Conservation (phyloP, 148 eudicot species). For the Camellia sinensis region DNA sequence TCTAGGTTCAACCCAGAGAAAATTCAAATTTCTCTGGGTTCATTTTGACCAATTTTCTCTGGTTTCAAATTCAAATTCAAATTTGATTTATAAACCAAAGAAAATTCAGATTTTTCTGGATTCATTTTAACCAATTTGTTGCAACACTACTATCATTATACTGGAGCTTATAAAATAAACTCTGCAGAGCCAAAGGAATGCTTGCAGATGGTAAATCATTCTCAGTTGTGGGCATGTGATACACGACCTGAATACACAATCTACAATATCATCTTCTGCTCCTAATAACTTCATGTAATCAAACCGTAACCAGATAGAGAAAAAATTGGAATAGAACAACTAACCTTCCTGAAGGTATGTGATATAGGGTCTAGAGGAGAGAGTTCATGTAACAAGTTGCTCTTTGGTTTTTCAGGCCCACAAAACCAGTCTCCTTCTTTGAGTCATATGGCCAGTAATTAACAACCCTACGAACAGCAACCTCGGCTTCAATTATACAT, state of each 20-base stretch:
- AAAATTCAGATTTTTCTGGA: too few relatives aligned
- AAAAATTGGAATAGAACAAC: neutral
- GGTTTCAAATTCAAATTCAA: too few relatives aligned
- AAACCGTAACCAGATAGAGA: neutral
- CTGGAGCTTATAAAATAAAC: constrained; percentile 77
- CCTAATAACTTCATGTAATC: neutral
- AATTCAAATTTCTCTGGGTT: too few relatives aligned
- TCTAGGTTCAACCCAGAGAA: too few relatives aligned
- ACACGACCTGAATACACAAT: constrained; percentile 55
- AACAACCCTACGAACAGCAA: constrained; percentile 60
- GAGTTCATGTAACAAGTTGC: constrained; percentile 89
- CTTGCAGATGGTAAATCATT: constrained; percentile 73
- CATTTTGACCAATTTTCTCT: too few relatives aligned
- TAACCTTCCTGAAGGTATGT: constrained; percentile 85
- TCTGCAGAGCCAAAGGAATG: constrained; percentile 80
- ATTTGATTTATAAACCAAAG: too few relatives aligned
- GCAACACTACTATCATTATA: constrained; percentile 78
- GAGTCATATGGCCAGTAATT: constrained; percentile 81
- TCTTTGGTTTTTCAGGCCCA: constrained; percentile 85
- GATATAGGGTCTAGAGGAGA: constrained; percentile 77
- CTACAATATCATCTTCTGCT: neutral
- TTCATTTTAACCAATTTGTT: too few relatives aligned
- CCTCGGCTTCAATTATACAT: constrained; percentile 72
- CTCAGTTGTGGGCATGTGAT: constrained; percentile 89
- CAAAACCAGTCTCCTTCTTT: constrained; percentile 80